Conservation (phyloP, 495 filamentous ascomycete species). For the Hamigera avellanea region DNA sequence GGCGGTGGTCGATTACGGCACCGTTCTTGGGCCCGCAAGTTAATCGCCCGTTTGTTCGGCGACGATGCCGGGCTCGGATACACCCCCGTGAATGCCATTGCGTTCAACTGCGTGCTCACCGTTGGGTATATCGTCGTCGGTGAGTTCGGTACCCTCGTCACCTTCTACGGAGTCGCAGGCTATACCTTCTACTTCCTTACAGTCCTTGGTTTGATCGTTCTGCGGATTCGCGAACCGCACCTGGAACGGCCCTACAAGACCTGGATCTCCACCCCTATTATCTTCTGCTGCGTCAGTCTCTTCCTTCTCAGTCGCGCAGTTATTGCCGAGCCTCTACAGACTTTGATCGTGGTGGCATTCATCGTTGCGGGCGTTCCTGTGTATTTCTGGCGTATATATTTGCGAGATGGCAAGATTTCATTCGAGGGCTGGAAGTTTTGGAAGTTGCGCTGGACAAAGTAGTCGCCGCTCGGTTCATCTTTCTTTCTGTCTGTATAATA, state of each 20-base stretch:
- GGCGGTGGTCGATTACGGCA: slow-evolving; percentile 37
- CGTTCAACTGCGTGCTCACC: slow-evolving; percentile 65
- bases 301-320: slow-evolving; percentile 82
- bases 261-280: slow-evolving; percentile 94
- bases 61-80: slow-evolving; percentile 50
- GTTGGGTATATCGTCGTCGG: slow-evolving; percentile 69
- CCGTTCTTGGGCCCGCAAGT: slow-evolving; percentile 45
- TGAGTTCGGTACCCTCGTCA: slow-evolving; percentile 83
- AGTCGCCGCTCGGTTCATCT: no score
- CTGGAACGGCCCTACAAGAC: slow-evolving; percentile 85
- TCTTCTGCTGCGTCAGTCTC: slow-evolving; percentile 95
- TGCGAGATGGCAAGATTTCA: slow-evolving; percentile 31
- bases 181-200: slow-evolving; percentile 97
- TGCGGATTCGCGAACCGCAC: slow-evolving; percentile 77
- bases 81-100: slow-evolving; percentile 84
- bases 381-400: slow-evolving; percentile 75
- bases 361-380: slow-evolving; percentile 73
- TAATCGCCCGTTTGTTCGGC: slow-evolving; percentile 46
- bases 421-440: slow-evolving; percentile 50
- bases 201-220: slow-evolving; percentile 82
- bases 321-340: slow-evolving; percentile 83
- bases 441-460: slow-evolving; percentile 18
- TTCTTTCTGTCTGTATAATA: no score
- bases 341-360: slow-evolving; percentile 72
- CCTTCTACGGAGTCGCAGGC: slow-evolving; percentile 93